A percentile compares a stretch with the other conserved stretches of the same genome.
Evolutionary conservation across 1,284 basidiomycete genomes (phyloP).

Genomic region (Ustanciosporium gigantosporum): DNA sequence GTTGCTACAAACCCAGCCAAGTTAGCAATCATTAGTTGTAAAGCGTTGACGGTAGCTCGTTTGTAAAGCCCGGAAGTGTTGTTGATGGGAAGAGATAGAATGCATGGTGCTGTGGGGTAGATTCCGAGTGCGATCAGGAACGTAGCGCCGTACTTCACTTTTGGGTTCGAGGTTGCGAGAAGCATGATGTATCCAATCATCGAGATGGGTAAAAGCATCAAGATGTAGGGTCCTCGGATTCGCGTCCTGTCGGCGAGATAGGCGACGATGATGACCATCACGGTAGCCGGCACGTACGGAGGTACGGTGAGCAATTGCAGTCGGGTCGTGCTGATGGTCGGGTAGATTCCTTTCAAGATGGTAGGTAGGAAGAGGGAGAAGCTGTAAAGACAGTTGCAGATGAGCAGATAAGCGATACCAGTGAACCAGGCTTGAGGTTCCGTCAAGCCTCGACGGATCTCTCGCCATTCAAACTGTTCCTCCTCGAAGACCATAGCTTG

Average conservation of each 20-base stretch:
- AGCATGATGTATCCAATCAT: slow-evolving; percentile 59
- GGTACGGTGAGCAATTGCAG: slow-evolving; percentile 47
- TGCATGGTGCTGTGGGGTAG: slow-evolving; percentile 53
- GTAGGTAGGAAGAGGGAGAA: slow-evolving; percentile 59
- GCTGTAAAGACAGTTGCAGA: slow-evolving; percentile 47
- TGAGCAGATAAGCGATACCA: slow-evolving; percentile 36
- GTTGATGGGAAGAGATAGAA: slow-evolving; percentile 50
- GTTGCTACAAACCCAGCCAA: slow-evolving; percentile 59
- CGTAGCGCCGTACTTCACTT: slow-evolving; percentile 52
- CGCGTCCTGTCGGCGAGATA: slow-evolving; percentile 59
- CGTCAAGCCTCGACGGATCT: slow-evolving; percentile 31
- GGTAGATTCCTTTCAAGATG: slow-evolving; percentile 64
- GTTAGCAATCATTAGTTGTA: slow-evolving; percentile 61
- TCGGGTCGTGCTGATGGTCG: slow-evolving; percentile 33
- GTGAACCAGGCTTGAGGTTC: slow-evolving; percentile 49
- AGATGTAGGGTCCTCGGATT: slow-evolving; percentile 59
- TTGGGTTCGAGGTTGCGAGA: slow-evolving; percentile 27
- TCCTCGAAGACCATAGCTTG: slow-evolving; percentile 17
- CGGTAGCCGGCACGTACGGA: slow-evolving; percentile 50
- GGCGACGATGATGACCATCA: slow-evolving; percentile 57
- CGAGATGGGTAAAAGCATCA: slow-evolving; percentile 55
- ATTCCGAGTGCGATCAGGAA: slow-evolving; percentile 57
- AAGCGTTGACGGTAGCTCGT: slow-evolving; percentile 56
- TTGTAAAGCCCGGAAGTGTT: slow-evolving; percentile 55
- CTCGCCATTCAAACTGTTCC: slow-evolving; percentile 46